Conservation (phyloP, 2,329 filamentous ascomycete genomes). For the Xylaria sp. region DNA sequence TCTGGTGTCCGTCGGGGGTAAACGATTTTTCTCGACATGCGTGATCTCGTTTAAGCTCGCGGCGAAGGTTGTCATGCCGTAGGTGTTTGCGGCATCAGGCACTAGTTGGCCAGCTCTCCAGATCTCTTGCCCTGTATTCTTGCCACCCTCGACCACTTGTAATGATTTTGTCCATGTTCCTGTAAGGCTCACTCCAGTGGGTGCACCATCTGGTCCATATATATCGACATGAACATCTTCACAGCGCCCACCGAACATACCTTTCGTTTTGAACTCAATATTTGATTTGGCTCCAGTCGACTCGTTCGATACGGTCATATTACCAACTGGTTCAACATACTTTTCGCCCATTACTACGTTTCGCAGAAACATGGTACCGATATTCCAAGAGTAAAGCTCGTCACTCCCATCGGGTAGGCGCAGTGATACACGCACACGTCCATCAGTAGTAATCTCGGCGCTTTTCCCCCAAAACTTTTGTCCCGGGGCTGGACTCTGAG, state of each 20-base stretch:
- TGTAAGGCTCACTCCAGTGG: constrained; percentile 72
- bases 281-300: constrained; percentile 82
- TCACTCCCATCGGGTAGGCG: constrained; percentile 72
- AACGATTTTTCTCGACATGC: constrained; percentile 74
- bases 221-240: constrained; percentile 87
- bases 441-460: constrained; percentile 92
- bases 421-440: constrained; percentile 81
- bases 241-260: constrained; percentile 94
- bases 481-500: constrained; percentile 86
- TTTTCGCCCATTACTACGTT: constrained; percentile 99
- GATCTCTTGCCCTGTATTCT: constrained; percentile 69
- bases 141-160: constrained; percentile 71
- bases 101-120: constrained; percentile 85
- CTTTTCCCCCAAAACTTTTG: constrained; percentile 99
- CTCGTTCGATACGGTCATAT: constrained; percentile 87
- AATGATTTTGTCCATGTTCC: constrained; percentile 89
- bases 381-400: constrained; percentile 88
- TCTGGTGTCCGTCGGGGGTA: constrained; percentile 85
- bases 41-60: constrained; percentile 90
- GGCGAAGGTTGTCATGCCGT: constrained; percentile 89
- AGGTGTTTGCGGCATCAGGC: constrained; percentile 79
- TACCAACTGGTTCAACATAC: constrained; percentile 94
- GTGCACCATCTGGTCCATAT: constrained; percentile 72
- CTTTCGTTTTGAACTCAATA: constrained; percentile 92
- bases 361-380: constrained; percentile 88